Base-by-base conservation (phyloP, 441 rosid species). In the Mallotus repandus region DNA sequence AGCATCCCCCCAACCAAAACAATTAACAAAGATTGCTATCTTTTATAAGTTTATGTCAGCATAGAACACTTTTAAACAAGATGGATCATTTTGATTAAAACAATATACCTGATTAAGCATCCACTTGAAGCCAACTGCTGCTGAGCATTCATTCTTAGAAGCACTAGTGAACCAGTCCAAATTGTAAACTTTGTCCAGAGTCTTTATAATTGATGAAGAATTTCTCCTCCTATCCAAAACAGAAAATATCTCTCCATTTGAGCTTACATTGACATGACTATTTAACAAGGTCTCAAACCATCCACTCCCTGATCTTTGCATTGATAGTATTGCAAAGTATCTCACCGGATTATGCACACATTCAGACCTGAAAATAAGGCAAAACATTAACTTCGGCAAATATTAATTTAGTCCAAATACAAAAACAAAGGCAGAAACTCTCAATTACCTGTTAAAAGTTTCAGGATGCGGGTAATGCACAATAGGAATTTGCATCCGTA, bases 41-140 rank as follows among this genome's bases (percentile, higher is more conserved):
- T 29, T 54, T 9, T 21, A n/a, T 21, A 53, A 12, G 8, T 18
- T 53, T 54, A 55, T 3, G 38, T 55, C 8, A 29, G 71, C 16
- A 19, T 11, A 35, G 6, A 15, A 32, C 54, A 53, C 2, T 18
- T 58, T 68, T 32, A 35, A 49, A n/a, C 46, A 45, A 45, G 8
- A 3, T 13, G 12, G n/a, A 8, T 21, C 35, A 54, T 43, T 29
- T 45, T 52, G 41, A 25, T 49, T 11, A 54, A 56, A 29, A 41
- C 12, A 13, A 5, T 11, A 69, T 81, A 92, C 98, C 93, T 95
- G 98, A 83, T 95, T 95, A 74, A 95, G 89, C 98, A 95, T 93
- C 99, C 99, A 95, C 86, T 95, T 95, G 88, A 92, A 93, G 80
- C 99, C 99, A 81, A 90, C 83, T 0, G 98, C 97, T 8, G 95